phyloP scores from a whole-genome alignment of 192 early-diverging fungal species.

The Podila minutissima region DNA sequence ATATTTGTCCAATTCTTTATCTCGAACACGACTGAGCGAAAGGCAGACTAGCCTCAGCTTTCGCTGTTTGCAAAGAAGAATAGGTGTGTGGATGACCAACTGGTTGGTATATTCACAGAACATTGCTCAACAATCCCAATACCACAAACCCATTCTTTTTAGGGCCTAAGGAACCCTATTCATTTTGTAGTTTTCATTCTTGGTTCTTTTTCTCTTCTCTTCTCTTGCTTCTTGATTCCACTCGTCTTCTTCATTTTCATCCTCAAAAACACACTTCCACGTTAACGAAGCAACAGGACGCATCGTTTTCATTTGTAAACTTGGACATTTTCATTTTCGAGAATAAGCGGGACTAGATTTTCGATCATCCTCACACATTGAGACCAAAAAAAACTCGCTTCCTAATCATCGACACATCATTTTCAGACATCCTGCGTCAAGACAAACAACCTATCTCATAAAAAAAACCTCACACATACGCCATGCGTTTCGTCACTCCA shows the following conservation, averaged over 20 bases:
- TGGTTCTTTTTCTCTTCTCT: not conserved
- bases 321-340: too few relatives aligned
- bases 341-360: too few relatives aligned
- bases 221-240: not conserved
- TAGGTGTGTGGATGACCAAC: not conserved
- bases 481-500: constrained; percentile 16
- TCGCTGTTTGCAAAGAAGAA: not conserved
- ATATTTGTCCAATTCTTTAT: constrained; percentile 13
- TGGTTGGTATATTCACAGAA: too few relatives aligned
- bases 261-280: not conserved
- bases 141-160: not conserved
- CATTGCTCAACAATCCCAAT: not conserved
- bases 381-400: not conserved
- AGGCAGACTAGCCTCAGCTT: not conserved
- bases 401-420: too few relatives aligned
- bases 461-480: not conserved
- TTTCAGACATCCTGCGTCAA: not conserved
- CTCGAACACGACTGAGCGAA: constrained; percentile 27
- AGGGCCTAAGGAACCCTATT: not conserved
- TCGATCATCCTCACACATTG: not conserved
- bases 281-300: not conserved
- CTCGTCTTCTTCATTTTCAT: not conserved
- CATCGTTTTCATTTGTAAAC: not conserved
- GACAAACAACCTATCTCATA: not conserved
- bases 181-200: too few relatives aligned